A percentile compares a stretch with the other conserved stretches of the same genome.
Evolutionary conservation across 495 filamentous ascomycete genomes (phyloP).

Genomic region (Astrothelium macrocarpum): DNA sequence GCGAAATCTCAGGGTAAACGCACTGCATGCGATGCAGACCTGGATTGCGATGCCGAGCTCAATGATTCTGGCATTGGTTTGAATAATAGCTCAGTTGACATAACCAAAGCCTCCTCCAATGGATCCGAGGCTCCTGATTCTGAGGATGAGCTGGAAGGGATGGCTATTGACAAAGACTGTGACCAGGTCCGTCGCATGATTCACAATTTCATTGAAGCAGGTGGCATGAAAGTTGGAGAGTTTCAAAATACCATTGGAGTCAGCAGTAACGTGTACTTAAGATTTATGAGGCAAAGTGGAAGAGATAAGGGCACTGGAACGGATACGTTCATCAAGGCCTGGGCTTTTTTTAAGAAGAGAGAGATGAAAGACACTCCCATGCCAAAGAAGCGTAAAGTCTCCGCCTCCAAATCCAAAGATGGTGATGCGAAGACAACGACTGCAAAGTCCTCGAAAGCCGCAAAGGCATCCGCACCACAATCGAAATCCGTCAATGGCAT

Average conservation of each 20-base stretch:
- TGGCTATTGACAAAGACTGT: conserved; percentile 23
- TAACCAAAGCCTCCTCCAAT: neutral
- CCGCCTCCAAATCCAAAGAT: neutral
- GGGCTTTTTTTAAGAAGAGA: conserved; percentile 35
- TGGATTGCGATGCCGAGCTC: neutral
- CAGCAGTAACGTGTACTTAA: conserved; percentile 22
- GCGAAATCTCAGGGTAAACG: neutral
- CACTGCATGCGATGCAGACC: neutral
- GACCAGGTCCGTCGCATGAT: conserved; percentile 38
- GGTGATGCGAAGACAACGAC: neutral
- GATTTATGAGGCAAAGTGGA: conserved; percentile 34
- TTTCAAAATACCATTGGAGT: conserved; percentile 36
- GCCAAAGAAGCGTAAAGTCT: conserved; percentile 18
- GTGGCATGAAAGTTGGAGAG: conserved; percentile 40
- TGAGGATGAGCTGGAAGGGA: neutral
- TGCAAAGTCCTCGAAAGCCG: neutral
- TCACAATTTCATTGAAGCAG: conserved; percentile 34
- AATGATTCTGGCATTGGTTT: neutral
- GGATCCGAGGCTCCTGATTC: neutral
- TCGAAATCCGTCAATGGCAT: conserved; percentile 6
- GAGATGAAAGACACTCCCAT: conserved; percentile 30
- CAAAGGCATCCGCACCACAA: neutral
- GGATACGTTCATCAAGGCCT: conserved; percentile 26
- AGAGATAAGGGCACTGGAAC: conserved; percentile 26
- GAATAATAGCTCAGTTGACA: neutral